Conservation (phyloP, 495 filamentous ascomycete genomes). For the Glarea lozoyensis region DNA sequence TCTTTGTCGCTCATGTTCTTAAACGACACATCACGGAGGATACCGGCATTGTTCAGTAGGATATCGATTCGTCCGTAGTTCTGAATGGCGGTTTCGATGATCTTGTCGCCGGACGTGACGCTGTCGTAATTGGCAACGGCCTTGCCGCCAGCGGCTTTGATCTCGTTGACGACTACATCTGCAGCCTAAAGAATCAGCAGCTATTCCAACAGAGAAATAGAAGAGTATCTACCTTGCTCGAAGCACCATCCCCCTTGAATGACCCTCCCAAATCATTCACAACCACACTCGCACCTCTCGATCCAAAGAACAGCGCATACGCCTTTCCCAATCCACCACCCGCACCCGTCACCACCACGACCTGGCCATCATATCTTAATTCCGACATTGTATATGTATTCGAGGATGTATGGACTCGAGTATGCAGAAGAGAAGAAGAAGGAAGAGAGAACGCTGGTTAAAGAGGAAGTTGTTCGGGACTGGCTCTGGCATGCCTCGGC, state of each 20-base stretch:
- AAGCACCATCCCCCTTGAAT: conserved; percentile 88
- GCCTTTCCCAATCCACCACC: conserved; percentile 91
- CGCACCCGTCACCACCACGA: conserved; percentile 92
- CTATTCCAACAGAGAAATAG: no score
- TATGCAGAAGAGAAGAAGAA: conserved; percentile 19
- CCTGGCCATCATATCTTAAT: conserved; percentile 91
- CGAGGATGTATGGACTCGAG: conserved; percentile 1
- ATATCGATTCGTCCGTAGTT: conserved; percentile 88
- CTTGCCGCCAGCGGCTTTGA: conserved; percentile 85
- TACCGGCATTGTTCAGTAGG: conserved; percentile 96
- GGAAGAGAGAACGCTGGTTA: conserved; percentile 11
- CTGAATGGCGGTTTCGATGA: conserved; percentile 94
- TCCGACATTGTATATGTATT: conserved; percentile 50
- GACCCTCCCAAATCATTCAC: conserved; percentile 95
- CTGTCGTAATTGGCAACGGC: conserved; percentile 98
- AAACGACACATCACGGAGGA: conserved; percentile 92
- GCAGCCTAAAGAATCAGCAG: no score
- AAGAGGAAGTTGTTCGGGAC: no score
- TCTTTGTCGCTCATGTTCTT: conserved; percentile 98
- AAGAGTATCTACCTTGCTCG: no score
- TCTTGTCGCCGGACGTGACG: conserved; percentile 87
- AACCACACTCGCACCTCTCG: conserved; percentile 88
- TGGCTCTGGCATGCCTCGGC: background rate
- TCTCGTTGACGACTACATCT: conserved; percentile 93
- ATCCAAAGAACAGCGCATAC: conserved; percentile 65